Evolutionary conservation across 2,329 filamentous ascomycete species (phyloP).

Genomic region (Didymosphaeria variabile): DNA sequence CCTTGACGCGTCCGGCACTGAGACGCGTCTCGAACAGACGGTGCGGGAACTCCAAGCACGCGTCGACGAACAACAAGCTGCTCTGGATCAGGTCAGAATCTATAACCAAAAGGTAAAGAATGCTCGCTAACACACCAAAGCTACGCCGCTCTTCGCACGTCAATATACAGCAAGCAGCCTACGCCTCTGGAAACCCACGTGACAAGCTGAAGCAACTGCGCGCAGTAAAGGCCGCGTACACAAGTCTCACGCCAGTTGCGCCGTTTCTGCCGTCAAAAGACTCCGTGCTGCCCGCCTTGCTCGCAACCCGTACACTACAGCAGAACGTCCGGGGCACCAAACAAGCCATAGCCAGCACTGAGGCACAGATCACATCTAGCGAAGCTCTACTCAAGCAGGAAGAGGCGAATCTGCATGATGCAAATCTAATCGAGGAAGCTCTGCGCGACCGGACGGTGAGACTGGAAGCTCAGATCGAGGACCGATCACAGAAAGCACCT

Average conservation of each 20-base stretch:
- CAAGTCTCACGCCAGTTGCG: constrained; percentile 67
- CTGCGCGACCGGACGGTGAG: constrained; percentile 66
- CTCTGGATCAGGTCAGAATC: constrained; percentile 54
- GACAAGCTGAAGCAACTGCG: constrained; percentile 57
- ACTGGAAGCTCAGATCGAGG: constrained; percentile 66
- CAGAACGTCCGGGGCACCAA: constrained; percentile 72
- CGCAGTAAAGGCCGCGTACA: constrained; percentile 71
- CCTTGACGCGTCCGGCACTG: constrained; percentile 54
- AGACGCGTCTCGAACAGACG: constrained; percentile 70
- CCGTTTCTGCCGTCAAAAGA: constrained; percentile 72
- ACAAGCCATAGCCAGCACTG: constrained; percentile 61
- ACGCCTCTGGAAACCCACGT: constrained; percentile 45
- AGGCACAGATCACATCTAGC: constrained; percentile 51
- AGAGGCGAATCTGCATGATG: constrained; percentile 58
- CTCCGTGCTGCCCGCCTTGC: constrained; percentile 74
- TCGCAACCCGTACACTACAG: constrained; percentile 74
- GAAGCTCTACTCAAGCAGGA: constrained; percentile 55
- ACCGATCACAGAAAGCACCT: constrained; percentile 66
- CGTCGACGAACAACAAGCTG: constrained; percentile 58
- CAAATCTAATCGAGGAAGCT: constrained; percentile 55
- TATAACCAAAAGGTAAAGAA: not conserved
- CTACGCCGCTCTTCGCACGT: constrained; percentile 48
- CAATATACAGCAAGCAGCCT: constrained; percentile 37
- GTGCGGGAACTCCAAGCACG: constrained; percentile 70
- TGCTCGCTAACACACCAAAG: constrained; percentile 43